Base-by-base conservation (phyloP, 1,284 basidiomycete genomes). In the Cutaneotrichosporon mucoides region DNA sequence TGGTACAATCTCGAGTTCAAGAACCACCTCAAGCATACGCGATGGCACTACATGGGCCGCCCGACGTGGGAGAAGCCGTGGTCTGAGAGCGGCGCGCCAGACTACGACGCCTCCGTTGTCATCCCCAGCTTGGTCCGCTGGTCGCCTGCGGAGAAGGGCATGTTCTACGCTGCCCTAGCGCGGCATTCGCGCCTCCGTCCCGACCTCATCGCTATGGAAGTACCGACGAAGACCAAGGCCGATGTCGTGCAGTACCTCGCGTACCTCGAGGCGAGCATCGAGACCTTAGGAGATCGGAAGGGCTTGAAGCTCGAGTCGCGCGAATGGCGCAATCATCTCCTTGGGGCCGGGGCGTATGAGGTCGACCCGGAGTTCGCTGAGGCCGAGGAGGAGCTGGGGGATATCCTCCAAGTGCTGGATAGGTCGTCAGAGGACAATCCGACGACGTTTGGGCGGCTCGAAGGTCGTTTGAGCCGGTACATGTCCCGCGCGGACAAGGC, bases 81-180 rank as follows among this genome's bases (percentile, higher is more conserved):
- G 24, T 24, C 24, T 24, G 24, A 24, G 24, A 12, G 38, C 38
- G 38, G 38, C 38, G 12, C 38, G 34, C 11, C 13, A 11, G 47
- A 46, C 24, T 42, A n/a, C 11, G 41, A 36, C 4, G 15, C 52
- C 2, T 43, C 55, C 5, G 13, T 43, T 34, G 34, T 36, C 12
- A 1, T 12, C 12, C 55, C 55, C 3, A 11, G n/a, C 1, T 8
- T 37, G 40, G 15, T n/a, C n/a, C 16, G 6, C 35, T 92, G 90
- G 90, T 84, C 84, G 4, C 68, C 81, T 0, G 63, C 75, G 6
- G 89, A 92, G 69, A 88, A 88, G 66, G 79, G 83, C 11, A 64
- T 70, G 0, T 90, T 92, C 76, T 92, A 90, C 68, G 86, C 84
- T 67, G 83, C 81, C 0, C 74, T 90, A 12, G 70, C 80, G 12